Percentiles rank a stretch among this genome's conserved stretches.
Conservation (phyloP, 768 basidiomycete species). For the Pleurotus pulmonarius region DNA sequence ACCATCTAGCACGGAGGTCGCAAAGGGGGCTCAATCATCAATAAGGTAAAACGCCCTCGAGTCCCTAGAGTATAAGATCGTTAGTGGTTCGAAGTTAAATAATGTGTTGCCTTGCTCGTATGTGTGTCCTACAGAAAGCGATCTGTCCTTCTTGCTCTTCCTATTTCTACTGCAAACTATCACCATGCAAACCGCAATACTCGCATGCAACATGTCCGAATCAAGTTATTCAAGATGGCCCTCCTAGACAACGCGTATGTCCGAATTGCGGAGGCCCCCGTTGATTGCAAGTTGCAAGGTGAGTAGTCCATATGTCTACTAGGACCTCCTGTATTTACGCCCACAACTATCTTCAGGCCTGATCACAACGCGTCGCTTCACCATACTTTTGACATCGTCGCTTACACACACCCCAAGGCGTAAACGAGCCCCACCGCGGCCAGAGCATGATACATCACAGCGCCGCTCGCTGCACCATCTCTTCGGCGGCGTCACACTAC, state of each 20-base stretch:
- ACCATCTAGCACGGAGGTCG: background rate
- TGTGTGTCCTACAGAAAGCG: slow-evolving; percentile 4
- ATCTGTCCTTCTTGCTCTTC: background rate
- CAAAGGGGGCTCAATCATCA: background rate
- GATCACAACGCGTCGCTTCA: too few relatives aligned
- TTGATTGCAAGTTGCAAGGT: background rate
- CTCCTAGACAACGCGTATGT: slow-evolving; percentile 1
- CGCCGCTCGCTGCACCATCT: too few relatives aligned
- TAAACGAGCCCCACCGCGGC: too few relatives aligned
- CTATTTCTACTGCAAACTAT: background rate
- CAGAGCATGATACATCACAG: too few relatives aligned
- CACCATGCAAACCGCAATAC: slow-evolving; percentile 4
- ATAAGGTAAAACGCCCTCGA: background rate
- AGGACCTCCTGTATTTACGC: background rate
- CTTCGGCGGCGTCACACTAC: too few relatives aligned
- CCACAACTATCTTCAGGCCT: too few relatives aligned
- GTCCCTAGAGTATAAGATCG: background rate
- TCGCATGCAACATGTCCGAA: background rate
- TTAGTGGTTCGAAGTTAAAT: background rate
- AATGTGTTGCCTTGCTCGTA: background rate
- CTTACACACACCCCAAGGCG: too few relatives aligned
- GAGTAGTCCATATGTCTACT: background rate
- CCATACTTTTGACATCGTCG: too few relatives aligned
- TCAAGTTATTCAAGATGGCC: slow-evolving; percentile 1
- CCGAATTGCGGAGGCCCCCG: slow-evolving; percentile 5